Evolutionary conservation across 2,329 filamentous ascomycete genomes (phyloP).

Genomic region (Seiridium unicorne): DNA sequence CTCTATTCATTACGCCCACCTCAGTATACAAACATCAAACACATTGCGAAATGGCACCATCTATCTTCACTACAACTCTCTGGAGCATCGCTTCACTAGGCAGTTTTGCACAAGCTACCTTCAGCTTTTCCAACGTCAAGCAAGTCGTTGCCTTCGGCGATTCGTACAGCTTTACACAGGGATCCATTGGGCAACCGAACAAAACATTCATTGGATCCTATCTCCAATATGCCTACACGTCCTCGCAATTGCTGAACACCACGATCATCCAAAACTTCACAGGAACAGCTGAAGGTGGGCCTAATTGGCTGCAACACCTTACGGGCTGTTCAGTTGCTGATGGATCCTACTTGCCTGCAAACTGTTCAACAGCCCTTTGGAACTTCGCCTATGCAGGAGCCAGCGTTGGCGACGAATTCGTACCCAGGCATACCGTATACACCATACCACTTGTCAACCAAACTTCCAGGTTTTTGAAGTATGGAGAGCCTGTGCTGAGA

Average conservation of each 20-base stretch:
- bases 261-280: conserved; percentile 45
- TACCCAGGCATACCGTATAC: conserved; percentile 49
- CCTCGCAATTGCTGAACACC: conserved; percentile 36
- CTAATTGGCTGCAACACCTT: conserved; percentile 53
- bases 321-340: conserved; percentile 44
- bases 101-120: background rate
- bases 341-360: conserved; percentile 37
- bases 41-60: too few relatives aligned
- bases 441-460: conserved; percentile 49
- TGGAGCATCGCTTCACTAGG: background rate
- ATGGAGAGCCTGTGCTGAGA: conserved; percentile 38
- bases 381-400: conserved; percentile 56
- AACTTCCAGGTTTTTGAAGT: conserved; percentile 43
- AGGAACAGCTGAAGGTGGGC: conserved; percentile 47
- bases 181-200: conserved; percentile 46
- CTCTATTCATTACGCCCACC: too few relatives aligned
- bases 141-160: conserved; percentile 43
- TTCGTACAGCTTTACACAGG: conserved; percentile 53
- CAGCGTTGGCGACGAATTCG: conserved; percentile 43
- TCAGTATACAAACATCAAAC: too few relatives aligned
- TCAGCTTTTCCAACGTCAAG: background rate
- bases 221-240: conserved; percentile 39
- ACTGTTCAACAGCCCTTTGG: conserved; percentile 49
- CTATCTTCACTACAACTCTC: too few relatives aligned
- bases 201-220: conserved; percentile 55